These are phyloP conservation scores for Casuarina cunninghamiana DNA, from an alignment of 306 rosid species.

Conservation along the genomic window DNA sequence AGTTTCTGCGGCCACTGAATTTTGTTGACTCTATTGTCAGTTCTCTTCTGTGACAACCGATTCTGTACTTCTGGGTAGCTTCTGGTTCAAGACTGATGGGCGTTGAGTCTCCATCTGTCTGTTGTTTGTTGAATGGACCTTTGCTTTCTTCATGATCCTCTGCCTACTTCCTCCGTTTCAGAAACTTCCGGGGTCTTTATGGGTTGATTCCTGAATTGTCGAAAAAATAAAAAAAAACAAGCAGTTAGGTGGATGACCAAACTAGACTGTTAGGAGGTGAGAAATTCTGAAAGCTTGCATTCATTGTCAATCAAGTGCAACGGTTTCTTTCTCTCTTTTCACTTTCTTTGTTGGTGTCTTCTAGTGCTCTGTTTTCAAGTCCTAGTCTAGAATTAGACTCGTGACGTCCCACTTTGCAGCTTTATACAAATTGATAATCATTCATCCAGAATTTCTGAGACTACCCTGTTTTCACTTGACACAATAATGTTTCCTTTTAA, in stretches of 20 bases:
- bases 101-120: conserved; percentile 1
- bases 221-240: background rate
- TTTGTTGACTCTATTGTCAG: background rate
- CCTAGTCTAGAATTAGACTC: background rate
- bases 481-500: no score
- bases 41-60: background rate
- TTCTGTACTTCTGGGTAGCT: background rate
- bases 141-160: conserved; percentile 1
- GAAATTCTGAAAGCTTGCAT: background rate
- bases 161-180: no score
- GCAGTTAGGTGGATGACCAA: background rate
- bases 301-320: conserved; percentile 1
- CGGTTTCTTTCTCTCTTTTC: background rate
- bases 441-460: no score
- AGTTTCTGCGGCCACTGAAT: no score
- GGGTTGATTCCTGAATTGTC: background rate
- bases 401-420: background rate
- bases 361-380: background rate
- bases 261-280: background rate
- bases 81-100: background rate
- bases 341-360: background rate
- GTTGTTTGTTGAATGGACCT: background rate
- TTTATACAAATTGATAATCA: no score
- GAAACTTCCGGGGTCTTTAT: background rate
- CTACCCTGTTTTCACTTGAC: no score